phyloP scores from a whole-genome alignment of 2,329 filamentous ascomycete genomes.

The Mycosphaerelloides madeirae region DNA sequence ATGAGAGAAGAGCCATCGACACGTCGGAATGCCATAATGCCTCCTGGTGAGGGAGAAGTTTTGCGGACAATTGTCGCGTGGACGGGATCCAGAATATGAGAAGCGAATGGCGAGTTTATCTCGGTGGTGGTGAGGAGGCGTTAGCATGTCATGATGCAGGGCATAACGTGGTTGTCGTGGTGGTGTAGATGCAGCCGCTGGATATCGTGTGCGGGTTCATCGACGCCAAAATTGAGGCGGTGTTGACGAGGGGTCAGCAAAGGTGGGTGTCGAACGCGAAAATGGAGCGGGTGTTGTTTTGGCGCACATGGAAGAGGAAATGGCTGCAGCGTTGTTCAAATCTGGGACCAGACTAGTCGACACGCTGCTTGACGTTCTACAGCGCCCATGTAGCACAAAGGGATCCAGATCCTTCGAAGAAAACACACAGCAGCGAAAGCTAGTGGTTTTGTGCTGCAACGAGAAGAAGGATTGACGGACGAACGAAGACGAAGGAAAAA shows the following conservation, averaged over 20 bases:
- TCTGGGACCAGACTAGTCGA: neutral
- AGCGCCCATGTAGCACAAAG: conserved; percentile 7
- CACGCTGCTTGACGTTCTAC: conserved; percentile 19
- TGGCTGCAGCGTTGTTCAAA: conserved; percentile 17
- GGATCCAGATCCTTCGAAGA: conserved; percentile 5
- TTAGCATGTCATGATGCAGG: conserved; percentile 10
- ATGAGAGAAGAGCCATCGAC: conserved; percentile 16
- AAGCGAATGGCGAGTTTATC: conserved; percentile 4
- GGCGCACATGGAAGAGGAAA: conserved; percentile 12
- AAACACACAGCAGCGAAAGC: conserved; percentile 5
- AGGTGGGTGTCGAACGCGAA: conserved; percentile 11
- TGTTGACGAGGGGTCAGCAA: conserved; percentile 8
- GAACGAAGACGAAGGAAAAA: no score
- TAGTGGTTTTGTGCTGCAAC: neutral
- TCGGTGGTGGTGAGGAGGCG: conserved; percentile 3
- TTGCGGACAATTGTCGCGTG: no score
- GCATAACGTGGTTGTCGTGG: conserved; percentile 3
- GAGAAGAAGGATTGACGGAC: no score
- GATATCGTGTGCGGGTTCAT: conserved; percentile 10
- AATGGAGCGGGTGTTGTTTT: conserved; percentile 14
- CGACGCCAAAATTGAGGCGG: conserved; percentile 7
- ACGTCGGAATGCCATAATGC: conserved; percentile 14
- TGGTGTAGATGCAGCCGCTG: conserved; percentile 15
- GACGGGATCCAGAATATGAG: conserved; percentile 6
- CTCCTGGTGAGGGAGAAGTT: conserved; percentile 1